Evolutionary conservation across 148 eudicot genomes (phyloP).

Genomic region (Limonium bicolor): DNA sequence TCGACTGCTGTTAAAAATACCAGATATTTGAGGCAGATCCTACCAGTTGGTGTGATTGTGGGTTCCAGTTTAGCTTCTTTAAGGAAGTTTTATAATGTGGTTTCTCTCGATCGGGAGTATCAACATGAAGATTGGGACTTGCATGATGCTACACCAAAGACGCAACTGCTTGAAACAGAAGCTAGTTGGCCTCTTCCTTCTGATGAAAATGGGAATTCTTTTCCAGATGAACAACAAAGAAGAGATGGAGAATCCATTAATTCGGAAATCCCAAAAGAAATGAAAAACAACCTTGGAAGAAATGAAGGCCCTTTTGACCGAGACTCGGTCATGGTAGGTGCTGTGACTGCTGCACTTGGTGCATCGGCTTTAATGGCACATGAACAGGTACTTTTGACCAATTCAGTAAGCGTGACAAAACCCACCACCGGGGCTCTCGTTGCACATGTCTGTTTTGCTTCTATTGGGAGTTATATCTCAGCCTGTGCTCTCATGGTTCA

Average conservation of each 20-base stretch:
- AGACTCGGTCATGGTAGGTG: slow-evolving; percentile 53
- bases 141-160: slow-evolving; percentile 8
- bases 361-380: slow-evolving; percentile 62
- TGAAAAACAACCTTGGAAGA: background rate
- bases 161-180: slow-evolving; percentile 11
- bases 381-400: slow-evolving; percentile 39
- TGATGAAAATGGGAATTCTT: slow-evolving; percentile 9
- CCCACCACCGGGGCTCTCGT: too few relatives aligned
- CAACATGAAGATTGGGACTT: slow-evolving; percentile 12
- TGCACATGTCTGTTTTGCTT: background rate
- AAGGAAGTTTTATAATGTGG: slow-evolving; percentile 31
- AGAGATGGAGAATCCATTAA: background rate
- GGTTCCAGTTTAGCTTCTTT: slow-evolving; percentile 88
- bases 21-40: slow-evolving; percentile 36
- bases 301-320: slow-evolving; percentile 13
- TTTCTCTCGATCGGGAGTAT: slow-evolving; percentile 10
- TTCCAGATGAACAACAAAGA: background rate
- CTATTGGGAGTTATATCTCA: background rate
- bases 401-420: too few relatives aligned
- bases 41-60: slow-evolving; percentile 79
- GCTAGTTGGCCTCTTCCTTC: slow-evolving; percentile 10
- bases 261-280: slow-evolving; percentile 2
- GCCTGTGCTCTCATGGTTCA: background rate
- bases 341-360: slow-evolving; percentile 89
- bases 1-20: slow-evolving; percentile 44